Conservation (phyloP, 306 rosid species). For the Ceratonia siliqua region DNA sequence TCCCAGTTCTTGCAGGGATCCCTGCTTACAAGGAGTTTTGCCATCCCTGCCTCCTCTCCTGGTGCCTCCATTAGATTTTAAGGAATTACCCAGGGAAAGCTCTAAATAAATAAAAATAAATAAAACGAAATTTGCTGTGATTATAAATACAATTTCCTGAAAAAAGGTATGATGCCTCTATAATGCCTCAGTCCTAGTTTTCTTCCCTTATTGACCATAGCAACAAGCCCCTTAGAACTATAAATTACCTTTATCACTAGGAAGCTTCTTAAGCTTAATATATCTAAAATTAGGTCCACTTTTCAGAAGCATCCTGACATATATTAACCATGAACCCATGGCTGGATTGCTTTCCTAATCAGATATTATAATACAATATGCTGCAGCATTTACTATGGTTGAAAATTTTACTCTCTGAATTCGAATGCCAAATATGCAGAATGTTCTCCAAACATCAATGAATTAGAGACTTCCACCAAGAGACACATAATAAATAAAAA, state of each 20-base stretch:
- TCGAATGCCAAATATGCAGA: constrained; percentile 7
- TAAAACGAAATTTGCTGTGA: neutral
- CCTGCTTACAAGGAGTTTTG: no score
- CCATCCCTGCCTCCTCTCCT: neutral
- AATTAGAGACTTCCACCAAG: neutral
- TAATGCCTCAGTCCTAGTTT: neutral
- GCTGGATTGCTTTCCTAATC: neutral
- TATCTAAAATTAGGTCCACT: neutral
- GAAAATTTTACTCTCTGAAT: neutral
- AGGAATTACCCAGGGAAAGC: neutral
- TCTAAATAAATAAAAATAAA: neutral
- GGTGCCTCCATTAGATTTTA: constrained; percentile 2
- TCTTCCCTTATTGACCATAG: neutral
- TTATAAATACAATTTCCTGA: neutral
- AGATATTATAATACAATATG: neutral
- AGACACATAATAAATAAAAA: neutral
- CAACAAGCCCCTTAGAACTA: constrained; percentile 18
- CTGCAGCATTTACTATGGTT: neutral
- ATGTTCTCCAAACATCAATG: neutral
- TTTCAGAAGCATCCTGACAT: constrained; percentile 9
- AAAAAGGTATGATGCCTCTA: neutral
- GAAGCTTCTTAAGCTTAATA: neutral
- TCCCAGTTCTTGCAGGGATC: no score
- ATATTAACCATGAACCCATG: constrained; percentile 2
- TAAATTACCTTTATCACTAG: neutral